Evolutionary conservation across 345 rosid genomes (phyloP), one percentile per base, ranked within the genome.

Genomic region (Eucalyptus erythrocorys): DNA sequence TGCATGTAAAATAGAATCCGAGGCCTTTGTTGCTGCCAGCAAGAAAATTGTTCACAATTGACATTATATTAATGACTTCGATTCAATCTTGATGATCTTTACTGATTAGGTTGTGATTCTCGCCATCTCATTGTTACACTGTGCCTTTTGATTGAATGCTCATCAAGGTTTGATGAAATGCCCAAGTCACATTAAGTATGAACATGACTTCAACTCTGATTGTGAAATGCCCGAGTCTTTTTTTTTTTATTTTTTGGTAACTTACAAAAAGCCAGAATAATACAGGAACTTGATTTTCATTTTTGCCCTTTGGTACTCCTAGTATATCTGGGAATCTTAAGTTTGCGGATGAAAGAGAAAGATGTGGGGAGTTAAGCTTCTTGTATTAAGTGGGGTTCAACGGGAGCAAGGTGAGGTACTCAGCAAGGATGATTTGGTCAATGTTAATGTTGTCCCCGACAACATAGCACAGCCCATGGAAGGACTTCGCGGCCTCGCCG

Each of bases 401-500:
- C 1, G 96, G 97, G 85, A 97, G 97, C 2, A 97, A 93, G 5
- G 99, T 96, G 68, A 96, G 96, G 91, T 93, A 94, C 90, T 97
- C 96, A 0, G 96, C 96, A 22, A 98, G 99, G 85, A 96, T 96
- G 88, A 97, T 97, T 87, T 96, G 99, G 91, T 97, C 97, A 6
- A 97, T 96, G 94, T 96, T 95, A 84, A 97, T 96, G 95, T 96
- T 96, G 91, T 97, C 99, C 10, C 98, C 95, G 68, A 96, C 94
- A 37, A 97, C 96, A 26, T 97, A 97, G 92, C 97, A 97, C 85
- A 93, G 95, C 3, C 99, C 99, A 32, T 96, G 99, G 90, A 97
- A 97, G 84, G 94, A 47, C 43, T 30, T 68, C 21, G 27, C 12
- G 1, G 85, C 17, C 47, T 85, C 59, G 13, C 90, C 27, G 26